Conservation (phyloP, 371 early-diverging fungal genomes). For the Mortierella sp. region DNA sequence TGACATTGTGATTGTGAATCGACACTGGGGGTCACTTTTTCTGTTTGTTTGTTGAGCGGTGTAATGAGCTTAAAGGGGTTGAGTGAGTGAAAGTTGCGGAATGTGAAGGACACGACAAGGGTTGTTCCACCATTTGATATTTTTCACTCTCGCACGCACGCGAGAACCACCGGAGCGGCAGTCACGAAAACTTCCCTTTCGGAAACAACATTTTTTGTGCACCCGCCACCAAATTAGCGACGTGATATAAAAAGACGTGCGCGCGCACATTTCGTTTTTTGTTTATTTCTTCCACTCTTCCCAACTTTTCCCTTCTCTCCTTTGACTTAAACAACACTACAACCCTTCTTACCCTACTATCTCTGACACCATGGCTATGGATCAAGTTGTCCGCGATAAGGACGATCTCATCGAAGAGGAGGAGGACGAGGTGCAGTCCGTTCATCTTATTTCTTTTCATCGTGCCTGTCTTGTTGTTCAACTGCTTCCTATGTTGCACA, state of each 20-base stretch:
- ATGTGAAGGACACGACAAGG: background rate
- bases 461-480: background rate
- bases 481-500: background rate
- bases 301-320: background rate
- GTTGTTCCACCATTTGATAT: background rate
- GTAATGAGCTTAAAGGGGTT: background rate
- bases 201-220: background rate
- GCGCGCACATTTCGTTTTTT: background rate
- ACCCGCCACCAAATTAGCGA: background rate
- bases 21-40: background rate
- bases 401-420: slow-evolving; percentile 37
- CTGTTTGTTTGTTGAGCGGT: background rate
- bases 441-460: background rate
- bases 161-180: slow-evolving; percentile 10
- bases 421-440: slow-evolving; percentile 28
- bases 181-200: background rate
- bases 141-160: background rate
- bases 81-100: background rate
- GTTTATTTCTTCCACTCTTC: background rate
- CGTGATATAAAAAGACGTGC: background rate
- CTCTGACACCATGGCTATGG: slow-evolving; percentile 20
- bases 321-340: background rate
- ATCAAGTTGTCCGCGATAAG: slow-evolving; percentile 51
- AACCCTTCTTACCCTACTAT: too few species aligned
- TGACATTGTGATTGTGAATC: slow-evolving; percentile 13